Evolutionary conservation across 2,329 filamentous ascomycete genomes (phyloP).

Genomic region (Cordyceps cateniannulata): DNA sequence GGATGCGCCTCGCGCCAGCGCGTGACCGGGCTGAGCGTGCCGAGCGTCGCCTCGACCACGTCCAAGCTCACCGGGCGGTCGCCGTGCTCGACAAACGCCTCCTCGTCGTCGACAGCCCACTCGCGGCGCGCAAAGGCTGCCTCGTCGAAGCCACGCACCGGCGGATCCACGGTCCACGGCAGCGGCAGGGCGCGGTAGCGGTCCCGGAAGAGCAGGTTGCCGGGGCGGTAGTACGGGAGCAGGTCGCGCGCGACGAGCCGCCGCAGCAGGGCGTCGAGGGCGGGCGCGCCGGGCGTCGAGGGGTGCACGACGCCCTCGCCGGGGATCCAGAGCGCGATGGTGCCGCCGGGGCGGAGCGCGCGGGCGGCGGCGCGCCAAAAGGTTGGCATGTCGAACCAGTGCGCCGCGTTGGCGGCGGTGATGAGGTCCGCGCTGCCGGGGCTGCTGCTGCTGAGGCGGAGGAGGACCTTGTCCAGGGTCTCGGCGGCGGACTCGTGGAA

Average conservation of each 20-base stretch:
- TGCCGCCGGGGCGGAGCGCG: conserved; percentile 44
- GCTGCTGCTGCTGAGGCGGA: no score
- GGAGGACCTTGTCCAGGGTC: no score
- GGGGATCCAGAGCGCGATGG: conserved; percentile 44
- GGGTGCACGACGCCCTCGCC: conserved; percentile 24
- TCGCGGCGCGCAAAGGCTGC: conserved; percentile 32
- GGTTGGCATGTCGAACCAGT: conserved; percentile 52
- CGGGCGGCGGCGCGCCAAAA: conserved; percentile 44
- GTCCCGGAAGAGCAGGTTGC: conserved; percentile 34
- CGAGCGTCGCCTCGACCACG: conserved; percentile 28
- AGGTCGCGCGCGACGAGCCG: conserved; percentile 31
- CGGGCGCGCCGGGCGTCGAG: conserved; percentile 31
- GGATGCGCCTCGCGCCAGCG: conserved; percentile 41
- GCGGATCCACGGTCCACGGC: conserved; percentile 39
- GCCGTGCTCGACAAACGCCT: conserved; percentile 20
- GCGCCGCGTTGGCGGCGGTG: conserved; percentile 42
- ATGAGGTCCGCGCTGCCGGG: conserved; percentile 40
- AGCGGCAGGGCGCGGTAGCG: conserved; percentile 37
- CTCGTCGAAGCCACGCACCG: conserved; percentile 32
- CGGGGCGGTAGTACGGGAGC: conserved; percentile 30
- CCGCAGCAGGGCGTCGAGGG: conserved; percentile 35
- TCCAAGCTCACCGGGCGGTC: conserved; percentile 22
- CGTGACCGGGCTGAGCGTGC: conserved; percentile 32
- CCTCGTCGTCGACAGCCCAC: no score
- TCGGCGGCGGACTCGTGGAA: conserved; percentile 41